These are phyloP conservation scores for Furcasterigmium furcatum DNA, from an alignment of 2,329 filamentous ascomycete genomes.

Conservation along the genomic window DNA sequence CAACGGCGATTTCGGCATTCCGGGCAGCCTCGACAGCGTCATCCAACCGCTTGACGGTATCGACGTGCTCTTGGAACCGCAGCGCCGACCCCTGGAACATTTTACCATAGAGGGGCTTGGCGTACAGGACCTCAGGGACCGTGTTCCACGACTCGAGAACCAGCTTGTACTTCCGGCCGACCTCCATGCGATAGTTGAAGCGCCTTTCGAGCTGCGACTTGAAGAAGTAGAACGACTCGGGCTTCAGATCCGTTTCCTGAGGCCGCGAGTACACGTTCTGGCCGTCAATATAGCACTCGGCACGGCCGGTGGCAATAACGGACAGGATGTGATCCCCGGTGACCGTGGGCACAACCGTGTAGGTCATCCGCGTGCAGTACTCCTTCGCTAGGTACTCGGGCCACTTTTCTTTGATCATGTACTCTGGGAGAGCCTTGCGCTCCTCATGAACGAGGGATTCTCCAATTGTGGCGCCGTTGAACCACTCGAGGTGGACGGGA, in stretches of 20 bases:
- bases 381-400: not conserved
- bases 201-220: not conserved
- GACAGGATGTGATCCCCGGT: not conserved
- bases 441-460: not conserved
- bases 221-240: not conserved
- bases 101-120: not conserved
- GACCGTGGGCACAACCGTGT: not conserved
- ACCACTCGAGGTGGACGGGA: not conserved
- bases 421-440: not conserved
- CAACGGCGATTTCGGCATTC: conserved; percentile 55
- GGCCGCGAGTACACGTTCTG: not conserved
- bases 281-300: not conserved
- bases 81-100: not conserved
- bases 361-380: not conserved
- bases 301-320: not conserved
- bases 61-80: not conserved
- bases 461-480: not conserved
- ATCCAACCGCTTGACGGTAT: not conserved
- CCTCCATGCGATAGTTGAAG: not conserved
- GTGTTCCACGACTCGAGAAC: not conserved
- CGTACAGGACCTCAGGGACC: not conserved
- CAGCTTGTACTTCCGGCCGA: not conserved
- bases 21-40: not conserved
- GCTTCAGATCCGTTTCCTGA: not conserved
- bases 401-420: not conserved